phyloP scores from a whole-genome alignment of 2,329 filamentous ascomycete genomes.

The Microsporum audouinii region DNA sequence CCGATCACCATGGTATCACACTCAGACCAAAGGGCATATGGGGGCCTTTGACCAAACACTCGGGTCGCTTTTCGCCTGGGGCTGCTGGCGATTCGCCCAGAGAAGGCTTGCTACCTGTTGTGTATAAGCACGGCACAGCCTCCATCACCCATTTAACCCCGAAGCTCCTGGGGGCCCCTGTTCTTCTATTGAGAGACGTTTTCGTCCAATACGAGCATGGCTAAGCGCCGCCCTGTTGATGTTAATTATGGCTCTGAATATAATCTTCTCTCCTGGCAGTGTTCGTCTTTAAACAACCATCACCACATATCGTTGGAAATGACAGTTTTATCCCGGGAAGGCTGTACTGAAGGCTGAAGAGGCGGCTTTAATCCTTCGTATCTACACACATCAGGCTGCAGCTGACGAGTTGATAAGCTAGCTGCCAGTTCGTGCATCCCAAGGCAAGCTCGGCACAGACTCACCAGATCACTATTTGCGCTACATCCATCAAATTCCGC shows the following conservation, averaged over 20 bases:
- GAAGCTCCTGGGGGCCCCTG: background rate
- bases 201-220: slow-evolving; percentile 2
- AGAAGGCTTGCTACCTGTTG: background rate
- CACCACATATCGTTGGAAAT: background rate
- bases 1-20: background rate
- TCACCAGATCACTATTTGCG: background rate
- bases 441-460: background rate
- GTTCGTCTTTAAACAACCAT: background rate
- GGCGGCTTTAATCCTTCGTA: background rate
- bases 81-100: background rate
- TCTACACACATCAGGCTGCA: background rate
- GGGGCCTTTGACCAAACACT: background rate
- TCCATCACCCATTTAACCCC: background rate
- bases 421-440: background rate
- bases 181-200: slow-evolving; percentile 1
- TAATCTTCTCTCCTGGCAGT: background rate
- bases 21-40: background rate
- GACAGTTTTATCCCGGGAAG: background rate
- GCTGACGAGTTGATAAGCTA: background rate
- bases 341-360: background rate
- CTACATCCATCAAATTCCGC: background rate
- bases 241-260: background rate
- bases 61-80: background rate
- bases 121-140: background rate
- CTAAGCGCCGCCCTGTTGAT: background rate